Conservation (phyloP, 208 protist species). For the Endotrypanum monterogeii region DNA sequence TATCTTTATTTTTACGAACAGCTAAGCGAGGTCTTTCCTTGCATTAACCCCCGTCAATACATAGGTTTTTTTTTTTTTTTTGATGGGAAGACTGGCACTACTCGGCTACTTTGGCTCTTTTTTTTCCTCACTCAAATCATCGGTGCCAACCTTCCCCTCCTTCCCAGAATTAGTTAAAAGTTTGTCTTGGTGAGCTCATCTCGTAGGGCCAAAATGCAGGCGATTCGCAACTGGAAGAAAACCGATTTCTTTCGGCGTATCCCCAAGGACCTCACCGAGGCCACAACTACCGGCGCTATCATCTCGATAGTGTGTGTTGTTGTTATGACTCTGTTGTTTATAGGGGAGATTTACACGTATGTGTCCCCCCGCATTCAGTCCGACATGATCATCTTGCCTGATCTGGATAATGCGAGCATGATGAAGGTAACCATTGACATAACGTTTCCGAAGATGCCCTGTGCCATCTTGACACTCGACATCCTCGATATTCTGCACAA, state of each 20-base stretch:
- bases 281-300: conserved; percentile 48
- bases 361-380: conserved; percentile 39
- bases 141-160: too few relatives aligned
- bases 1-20: too few relatives aligned
- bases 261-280: conserved; percentile 53
- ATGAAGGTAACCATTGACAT: conserved; percentile 50
- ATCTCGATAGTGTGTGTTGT: conserved; percentile 49
- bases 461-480: conserved; percentile 41
- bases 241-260: conserved; percentile 57
- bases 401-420: conserved; percentile 20
- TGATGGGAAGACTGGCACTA: too few relatives aligned
- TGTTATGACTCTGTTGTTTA: conserved; percentile 49
- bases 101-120: too few relatives aligned
- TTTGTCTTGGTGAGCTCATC: not conserved
- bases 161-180: too few relatives aligned
- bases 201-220: conserved; percentile 11
- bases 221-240: conserved; percentile 25
- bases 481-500: conserved; percentile 50
- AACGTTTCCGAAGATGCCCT: conserved; percentile 45
- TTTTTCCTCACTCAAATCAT: too few relatives aligned
- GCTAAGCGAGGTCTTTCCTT: too few relatives aligned
- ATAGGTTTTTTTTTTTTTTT: too few relatives aligned
- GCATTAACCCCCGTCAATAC: too few relatives aligned
- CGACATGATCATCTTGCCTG: conserved; percentile 43
- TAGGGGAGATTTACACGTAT: conserved; percentile 46